These are phyloP conservation scores for Cicer arietinum DNA, from an alignment of 306 rosid genomes.

Conservation along the genomic window DNA sequence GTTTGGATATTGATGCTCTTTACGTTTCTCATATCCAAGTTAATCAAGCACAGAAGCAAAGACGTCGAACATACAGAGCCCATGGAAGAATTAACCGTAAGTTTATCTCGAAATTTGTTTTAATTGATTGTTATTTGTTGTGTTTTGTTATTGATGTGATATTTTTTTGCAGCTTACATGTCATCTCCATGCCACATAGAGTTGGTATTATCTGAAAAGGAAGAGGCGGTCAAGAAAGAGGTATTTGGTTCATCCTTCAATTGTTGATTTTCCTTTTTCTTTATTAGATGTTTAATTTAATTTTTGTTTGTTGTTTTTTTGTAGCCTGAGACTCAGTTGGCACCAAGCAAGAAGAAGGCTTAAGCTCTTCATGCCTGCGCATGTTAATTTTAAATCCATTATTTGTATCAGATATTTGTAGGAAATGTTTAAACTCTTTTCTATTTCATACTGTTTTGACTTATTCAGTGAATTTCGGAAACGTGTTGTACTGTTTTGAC, in stretches of 20 bases:
- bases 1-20: constrained; percentile 85
- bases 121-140: neutral
- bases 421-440: neutral
- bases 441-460: too few species aligned
- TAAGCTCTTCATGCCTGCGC: neutral
- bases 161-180: constrained; percentile 72
- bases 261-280: neutral
- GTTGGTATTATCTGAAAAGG: constrained; percentile 79
- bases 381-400: neutral
- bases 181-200: constrained; percentile 98
- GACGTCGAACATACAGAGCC: constrained; percentile 92
- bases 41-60: constrained; percentile 91
- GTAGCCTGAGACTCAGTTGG: constrained; percentile 79
- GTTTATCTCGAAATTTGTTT: constrained; percentile 18
- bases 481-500: too few species aligned
- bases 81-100: too few species aligned
- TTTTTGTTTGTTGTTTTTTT: neutral
- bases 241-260: constrained; percentile 43
- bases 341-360: constrained; percentile 71
- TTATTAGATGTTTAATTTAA: neutral
- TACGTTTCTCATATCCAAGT: constrained; percentile 83
- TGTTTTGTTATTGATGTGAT: neutral
- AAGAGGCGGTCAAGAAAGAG: constrained; percentile 93
- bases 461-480: too few species aligned
- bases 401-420: constrained; percentile 40